phyloP scores from a whole-genome alignment of 2,329 filamentous ascomycete genomes.

The Fusarium mexicanum region DNA sequence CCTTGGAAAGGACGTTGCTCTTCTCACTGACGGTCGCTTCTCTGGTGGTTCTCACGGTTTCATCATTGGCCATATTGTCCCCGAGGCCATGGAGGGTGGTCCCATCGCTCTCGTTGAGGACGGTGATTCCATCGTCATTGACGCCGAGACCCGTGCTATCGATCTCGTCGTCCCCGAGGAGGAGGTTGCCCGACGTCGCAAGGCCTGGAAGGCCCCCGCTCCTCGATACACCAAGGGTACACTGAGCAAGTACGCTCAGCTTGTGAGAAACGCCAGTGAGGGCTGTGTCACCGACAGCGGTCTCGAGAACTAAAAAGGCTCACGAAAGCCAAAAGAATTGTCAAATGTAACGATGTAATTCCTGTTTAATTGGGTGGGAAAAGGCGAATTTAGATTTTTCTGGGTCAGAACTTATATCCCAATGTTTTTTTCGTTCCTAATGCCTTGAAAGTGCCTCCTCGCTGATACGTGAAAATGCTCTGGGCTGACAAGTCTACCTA shows the following conservation, averaged over 20 bases:
- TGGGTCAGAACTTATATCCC: constrained; percentile 29
- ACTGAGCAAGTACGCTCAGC: constrained; percentile 73
- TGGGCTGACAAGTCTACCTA: constrained; percentile 14
- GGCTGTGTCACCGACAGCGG: constrained; percentile 66
- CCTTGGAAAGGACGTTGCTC: constrained; percentile 78
- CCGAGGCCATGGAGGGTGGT: constrained; percentile 85
- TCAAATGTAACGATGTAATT: constrained; percentile 38
- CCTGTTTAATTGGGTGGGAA: constrained; percentile 39
- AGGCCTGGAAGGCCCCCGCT: constrained; percentile 70
- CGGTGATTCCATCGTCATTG: constrained; percentile 83
- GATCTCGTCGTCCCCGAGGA: constrained; percentile 73
- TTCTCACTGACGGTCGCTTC: constrained; percentile 80
- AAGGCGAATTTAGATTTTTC: constrained; percentile 43
- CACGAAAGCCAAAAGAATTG: neutral
- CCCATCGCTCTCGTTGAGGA: constrained; percentile 85
- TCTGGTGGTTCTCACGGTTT: constrained; percentile 86
- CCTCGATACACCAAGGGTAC: constrained; percentile 70
- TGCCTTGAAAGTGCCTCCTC: neutral
- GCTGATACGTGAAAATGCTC: neutral
- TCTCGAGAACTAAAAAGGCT: constrained; percentile 32
- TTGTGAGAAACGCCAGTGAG: constrained; percentile 68
- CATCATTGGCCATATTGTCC: constrained; percentile 87
- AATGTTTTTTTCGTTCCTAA: constrained; percentile 18
- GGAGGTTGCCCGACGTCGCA: constrained; percentile 67
- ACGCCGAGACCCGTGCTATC: constrained; percentile 77